Conservation (phyloP, 208 protist species). For the Trypanosoma vivax region DNA sequence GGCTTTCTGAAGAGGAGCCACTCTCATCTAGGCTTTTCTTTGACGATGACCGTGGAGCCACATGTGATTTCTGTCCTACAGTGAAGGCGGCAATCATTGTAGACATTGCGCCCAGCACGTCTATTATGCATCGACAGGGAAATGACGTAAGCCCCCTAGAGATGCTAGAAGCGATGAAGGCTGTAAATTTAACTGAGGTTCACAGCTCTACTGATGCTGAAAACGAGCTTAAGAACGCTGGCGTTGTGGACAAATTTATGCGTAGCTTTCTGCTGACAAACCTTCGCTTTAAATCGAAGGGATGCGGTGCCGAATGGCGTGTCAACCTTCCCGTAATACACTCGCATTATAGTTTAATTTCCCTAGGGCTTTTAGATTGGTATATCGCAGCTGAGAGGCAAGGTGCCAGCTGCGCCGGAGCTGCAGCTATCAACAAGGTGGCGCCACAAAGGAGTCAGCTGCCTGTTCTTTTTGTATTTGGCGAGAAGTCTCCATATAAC, state of each 20-base stretch:
- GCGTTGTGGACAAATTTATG: constrained; percentile 54
- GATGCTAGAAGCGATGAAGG: constrained; percentile 52
- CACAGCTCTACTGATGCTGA: constrained; percentile 41
- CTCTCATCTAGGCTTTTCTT: constrained; percentile 45
- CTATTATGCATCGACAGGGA: constrained; percentile 6
- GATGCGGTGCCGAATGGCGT: constrained; percentile 37
- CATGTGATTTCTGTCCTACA: not conserved
- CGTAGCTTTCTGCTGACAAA: constrained; percentile 78
- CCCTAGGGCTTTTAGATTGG: constrained; percentile 7
- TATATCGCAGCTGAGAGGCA: constrained; percentile 12
- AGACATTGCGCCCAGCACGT: constrained; percentile 56
- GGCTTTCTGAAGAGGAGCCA: constrained; percentile 34
- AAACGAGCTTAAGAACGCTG: constrained; percentile 46
- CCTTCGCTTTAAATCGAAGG: constrained; percentile 29
- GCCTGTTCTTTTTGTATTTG: constrained; percentile 82
- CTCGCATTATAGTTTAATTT: constrained; percentile 4
- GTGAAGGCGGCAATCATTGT: constrained; percentile 71
- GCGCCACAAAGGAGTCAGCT: constrained; percentile 43
- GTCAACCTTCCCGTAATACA: constrained; percentile 18
- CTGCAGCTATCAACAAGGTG: not conserved
- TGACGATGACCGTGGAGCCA: constrained; percentile 17
- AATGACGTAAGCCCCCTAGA: constrained; percentile 9
- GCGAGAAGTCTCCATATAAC: constrained; percentile 73
- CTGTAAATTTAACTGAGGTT: constrained; percentile 37
- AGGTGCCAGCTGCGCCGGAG: not conserved